phyloP scores from a whole-genome alignment of 2,329 filamentous ascomycete species.

The Monilinia fructigena region DNA sequence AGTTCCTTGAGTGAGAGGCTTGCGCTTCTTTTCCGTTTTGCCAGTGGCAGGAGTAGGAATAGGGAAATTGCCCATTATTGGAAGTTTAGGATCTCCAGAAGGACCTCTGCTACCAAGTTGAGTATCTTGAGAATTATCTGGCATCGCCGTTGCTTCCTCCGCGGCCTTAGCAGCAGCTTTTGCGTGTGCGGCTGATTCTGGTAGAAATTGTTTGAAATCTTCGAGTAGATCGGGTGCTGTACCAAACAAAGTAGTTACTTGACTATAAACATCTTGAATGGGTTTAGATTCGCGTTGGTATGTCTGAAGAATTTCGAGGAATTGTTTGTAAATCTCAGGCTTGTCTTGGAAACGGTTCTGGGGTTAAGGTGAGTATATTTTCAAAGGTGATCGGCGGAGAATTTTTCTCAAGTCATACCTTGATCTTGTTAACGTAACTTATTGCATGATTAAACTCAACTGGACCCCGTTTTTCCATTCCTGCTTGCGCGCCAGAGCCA shows the following conservation, averaged over 20 bases:
- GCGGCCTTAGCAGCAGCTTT: slow-evolving; percentile 60
- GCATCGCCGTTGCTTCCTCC: slow-evolving; percentile 59
- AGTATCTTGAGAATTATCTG: slow-evolving; percentile 47
- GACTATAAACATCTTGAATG: slow-evolving; percentile 96
- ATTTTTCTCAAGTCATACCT: slow-evolving; percentile 56
- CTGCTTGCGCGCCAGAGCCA: slow-evolving; percentile 58
- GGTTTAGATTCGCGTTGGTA: slow-evolving; percentile 98
- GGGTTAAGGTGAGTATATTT: slow-evolving; percentile 22
- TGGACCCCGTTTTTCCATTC: slow-evolving; percentile 82
- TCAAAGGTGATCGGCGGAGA: slow-evolving; percentile 21
- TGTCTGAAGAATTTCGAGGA: slow-evolving; percentile 95
- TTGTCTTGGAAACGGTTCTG: slow-evolving; percentile 96
- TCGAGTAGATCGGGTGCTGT: slow-evolving; percentile 91
- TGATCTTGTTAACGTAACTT: slow-evolving; percentile 99
- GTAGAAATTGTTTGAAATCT: slow-evolving; percentile 98
- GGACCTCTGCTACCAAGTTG: slow-evolving; percentile 47
- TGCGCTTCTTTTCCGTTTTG: slow-evolving; percentile 82
- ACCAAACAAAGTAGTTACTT: slow-evolving; percentile 92
- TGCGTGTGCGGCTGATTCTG: slow-evolving; percentile 76
- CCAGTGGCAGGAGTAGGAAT: slow-evolving; percentile 69
- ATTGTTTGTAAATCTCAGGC: slow-evolving; percentile 98
- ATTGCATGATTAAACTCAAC: slow-evolving; percentile 99
- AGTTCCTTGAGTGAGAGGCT: slow-evolving; percentile 46
- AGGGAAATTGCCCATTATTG: slow-evolving; percentile 92
- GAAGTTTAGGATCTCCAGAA: slow-evolving; percentile 66